Base-by-base conservation (phyloP, 2,329 filamentous ascomycete genomes). In the Aspergillus carbonarius region DNA sequence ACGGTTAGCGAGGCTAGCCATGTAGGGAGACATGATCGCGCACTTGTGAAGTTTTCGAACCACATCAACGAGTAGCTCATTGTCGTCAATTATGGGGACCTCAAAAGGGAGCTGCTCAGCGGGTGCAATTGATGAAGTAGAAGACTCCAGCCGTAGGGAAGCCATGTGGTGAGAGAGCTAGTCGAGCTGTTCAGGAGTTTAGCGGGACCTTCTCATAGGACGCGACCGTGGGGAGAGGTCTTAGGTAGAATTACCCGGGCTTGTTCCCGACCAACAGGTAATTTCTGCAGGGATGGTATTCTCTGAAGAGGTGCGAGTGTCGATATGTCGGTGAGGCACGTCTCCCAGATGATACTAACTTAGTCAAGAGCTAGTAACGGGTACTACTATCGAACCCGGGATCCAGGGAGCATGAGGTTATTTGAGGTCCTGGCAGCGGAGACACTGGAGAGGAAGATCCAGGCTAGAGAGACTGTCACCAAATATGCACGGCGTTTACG, bases 31-130 rank as follows among this genome's bases (percentile, higher is more conserved):
- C n/a, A 25, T n/a, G n/a, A 8, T 18, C 13, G 51, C 17, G 60
- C 66, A 78, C 76, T 70, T 67, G 30, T 71, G 73, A 35, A 80
- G 55, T 56, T 79, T 79, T 32, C 70, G 68, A 47, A 79, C 70
- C 12, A 80, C 68, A 34, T 74, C 70, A 23, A 70, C 66, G 12
- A 80, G 69, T 7, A 70, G 58, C 53, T 79, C 76, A 40, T 74
- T 63, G n/a, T 72, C 71, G 25, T 75, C 74, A 50, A 80, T 77
- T 34, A 71, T 67, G 2, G 77, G 77, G 34, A 77, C 67, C 62
- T 76, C 73, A 64, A 71, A 54, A 59, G 74, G 60, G 49, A 72
- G 65, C 59, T 62, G 63, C 51, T 68, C 58, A 57, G 51, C 51
- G n/a, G 47, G 55, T 10, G 54, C 42, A 49, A 61, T 51, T n/a